Conservation (phyloP, 305 asterid genomes). For the Ruellia speciosa region DNA sequence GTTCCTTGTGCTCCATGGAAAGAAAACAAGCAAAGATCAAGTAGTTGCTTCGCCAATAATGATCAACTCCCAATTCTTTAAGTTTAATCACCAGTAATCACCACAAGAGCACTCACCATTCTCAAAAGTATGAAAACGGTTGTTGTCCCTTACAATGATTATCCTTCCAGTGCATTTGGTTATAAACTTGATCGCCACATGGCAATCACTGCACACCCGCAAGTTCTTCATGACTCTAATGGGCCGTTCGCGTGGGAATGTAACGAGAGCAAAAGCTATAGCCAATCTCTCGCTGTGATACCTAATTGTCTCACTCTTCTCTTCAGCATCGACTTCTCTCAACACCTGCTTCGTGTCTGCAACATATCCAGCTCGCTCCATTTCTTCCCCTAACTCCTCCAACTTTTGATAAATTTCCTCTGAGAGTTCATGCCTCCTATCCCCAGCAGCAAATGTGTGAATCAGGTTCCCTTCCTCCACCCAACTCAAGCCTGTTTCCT, state of each 20-base stretch:
- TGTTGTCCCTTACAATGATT: constrained; percentile 60
- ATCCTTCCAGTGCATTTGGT: constrained; percentile 45
- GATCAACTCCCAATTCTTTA: constrained; percentile 3
- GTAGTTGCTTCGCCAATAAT: not conserved
- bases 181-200: constrained; percentile 48
- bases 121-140: constrained; percentile 50
- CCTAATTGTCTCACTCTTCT: constrained; percentile 41
- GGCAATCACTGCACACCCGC: constrained; percentile 66
- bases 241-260: constrained; percentile 41
- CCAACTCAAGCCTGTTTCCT: constrained; percentile 74
- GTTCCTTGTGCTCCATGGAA: no score
- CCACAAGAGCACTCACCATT: constrained; percentile 57
- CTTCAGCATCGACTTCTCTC: constrained; percentile 46
- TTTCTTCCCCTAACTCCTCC: constrained; percentile 37
- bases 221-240: constrained; percentile 61
- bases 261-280: constrained; percentile 55
- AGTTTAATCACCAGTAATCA: constrained; percentile 50
- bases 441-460: constrained; percentile 59
- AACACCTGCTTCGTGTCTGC: constrained; percentile 45
- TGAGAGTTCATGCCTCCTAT: constrained; percentile 33
- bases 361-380: constrained; percentile 52
- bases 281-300: constrained; percentile 68
- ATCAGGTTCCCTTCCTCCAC: constrained; percentile 57
- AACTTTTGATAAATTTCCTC: constrained; percentile 46
- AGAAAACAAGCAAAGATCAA: not conserved